phyloP scores from a whole-genome alignment of 352 stramenopile species.

The Globisporangium acanthophoron region DNA sequence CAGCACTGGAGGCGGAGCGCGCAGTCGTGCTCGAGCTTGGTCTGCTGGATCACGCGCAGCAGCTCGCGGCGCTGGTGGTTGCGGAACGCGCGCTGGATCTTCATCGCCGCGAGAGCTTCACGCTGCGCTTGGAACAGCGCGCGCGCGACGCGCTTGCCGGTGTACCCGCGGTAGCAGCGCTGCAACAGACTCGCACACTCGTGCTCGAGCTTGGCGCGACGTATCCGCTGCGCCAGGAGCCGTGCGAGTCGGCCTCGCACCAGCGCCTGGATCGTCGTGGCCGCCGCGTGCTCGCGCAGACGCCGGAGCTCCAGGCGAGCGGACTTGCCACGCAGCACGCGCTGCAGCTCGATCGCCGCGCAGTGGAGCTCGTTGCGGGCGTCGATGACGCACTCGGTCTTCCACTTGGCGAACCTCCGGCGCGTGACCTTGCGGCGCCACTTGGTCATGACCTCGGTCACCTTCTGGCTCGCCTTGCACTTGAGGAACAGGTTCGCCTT shows the following conservation, averaged over 20 bases:
- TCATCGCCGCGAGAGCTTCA: conserved; percentile 43
- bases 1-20: conserved; percentile 51
- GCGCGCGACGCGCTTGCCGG: conserved; percentile 53
- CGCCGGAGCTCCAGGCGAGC: conserved; percentile 22
- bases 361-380: conserved; percentile 53
- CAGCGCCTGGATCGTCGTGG: conserved; percentile 40
- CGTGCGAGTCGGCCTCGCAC: conserved; percentile 41
- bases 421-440: conserved; percentile 51
- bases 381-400: conserved; percentile 36
- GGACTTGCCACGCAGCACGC: conserved; percentile 42
- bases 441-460: conserved; percentile 58
- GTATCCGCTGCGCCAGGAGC: conserved; percentile 15
- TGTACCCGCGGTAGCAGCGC: conserved; percentile 74
- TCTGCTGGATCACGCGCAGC: conserved; percentile 53
- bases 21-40: conserved; percentile 53
- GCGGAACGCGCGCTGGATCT: conserved; percentile 67
- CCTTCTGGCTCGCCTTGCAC: conserved; percentile 71
- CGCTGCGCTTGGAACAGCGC: conserved; percentile 62
- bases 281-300: conserved; percentile 23
- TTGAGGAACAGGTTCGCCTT: conserved; percentile 80
- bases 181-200: conserved; percentile 48
- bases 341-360: conserved; percentile 69
- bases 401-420: conserved; percentile 46
- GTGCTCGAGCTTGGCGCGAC: conserved; percentile 38
- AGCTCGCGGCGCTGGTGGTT: conserved; percentile 56